These are phyloP conservation scores for Penicillium oxalicum DNA, from an alignment of 2,329 filamentous ascomycete genomes.

Conservation along the genomic window DNA sequence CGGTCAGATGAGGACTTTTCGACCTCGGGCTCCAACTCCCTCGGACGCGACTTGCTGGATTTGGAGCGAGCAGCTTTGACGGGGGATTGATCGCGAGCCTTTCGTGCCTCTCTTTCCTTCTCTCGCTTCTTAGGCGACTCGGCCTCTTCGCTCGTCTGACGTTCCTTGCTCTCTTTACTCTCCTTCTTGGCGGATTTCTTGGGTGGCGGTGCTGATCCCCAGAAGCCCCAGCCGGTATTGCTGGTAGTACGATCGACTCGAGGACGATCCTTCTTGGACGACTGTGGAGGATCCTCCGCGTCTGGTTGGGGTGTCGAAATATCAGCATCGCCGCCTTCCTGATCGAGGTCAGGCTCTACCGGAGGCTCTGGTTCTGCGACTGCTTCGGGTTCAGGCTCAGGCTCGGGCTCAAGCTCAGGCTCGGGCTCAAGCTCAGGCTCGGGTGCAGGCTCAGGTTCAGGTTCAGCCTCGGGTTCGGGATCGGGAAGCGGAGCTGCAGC, in stretches of 20 bases:
- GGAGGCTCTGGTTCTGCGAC: constrained; percentile 9
- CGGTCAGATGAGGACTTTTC: constrained; percentile 73
- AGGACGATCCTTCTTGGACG: constrained; percentile 66
- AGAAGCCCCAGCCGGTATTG: constrained; percentile 67
- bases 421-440: constrained; percentile 28
- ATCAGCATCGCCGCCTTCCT: constrained; percentile 14
- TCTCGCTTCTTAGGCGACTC: constrained; percentile 24
- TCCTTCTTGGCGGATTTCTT: constrained; percentile 50
- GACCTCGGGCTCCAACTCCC: constrained; percentile 50
- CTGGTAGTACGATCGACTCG: constrained; percentile 66
- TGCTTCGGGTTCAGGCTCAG: constrained; percentile 18
- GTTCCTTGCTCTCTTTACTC: constrained; percentile 41
- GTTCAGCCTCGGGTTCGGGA: constrained; percentile 15
- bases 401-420: constrained; percentile 25
- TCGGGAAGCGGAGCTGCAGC: constrained; percentile 23
- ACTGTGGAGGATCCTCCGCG: constrained; percentile 49
- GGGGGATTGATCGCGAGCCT: constrained; percentile 34
- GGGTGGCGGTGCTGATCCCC: constrained; percentile 52
- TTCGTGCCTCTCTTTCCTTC: constrained; percentile 29
- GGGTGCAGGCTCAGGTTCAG: constrained; percentile 11
- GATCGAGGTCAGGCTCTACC: constrained; percentile 18
- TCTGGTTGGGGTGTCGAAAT: constrained; percentile 49
- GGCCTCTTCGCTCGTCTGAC: neutral
- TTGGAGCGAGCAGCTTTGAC: constrained; percentile 50
- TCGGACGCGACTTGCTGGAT: constrained; percentile 55